Base-by-base conservation (phyloP, 1,139 yeast genomes). In the Sugiyamaella pinicola region DNA sequence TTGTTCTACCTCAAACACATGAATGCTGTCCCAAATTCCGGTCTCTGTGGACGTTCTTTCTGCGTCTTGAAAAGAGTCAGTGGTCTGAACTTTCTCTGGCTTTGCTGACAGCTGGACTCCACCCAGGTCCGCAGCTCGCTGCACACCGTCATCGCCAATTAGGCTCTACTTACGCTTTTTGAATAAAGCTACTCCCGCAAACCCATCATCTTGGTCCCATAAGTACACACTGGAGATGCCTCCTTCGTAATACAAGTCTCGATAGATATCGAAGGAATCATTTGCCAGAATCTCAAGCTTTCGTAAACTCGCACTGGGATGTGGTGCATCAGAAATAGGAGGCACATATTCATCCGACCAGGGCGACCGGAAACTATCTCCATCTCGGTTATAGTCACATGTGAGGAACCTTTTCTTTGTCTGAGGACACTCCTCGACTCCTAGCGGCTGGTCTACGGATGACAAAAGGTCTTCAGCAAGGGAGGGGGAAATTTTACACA, bases 321-420 rank as follows among this genome's bases (percentile, higher is more conserved):
- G 82, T 4, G 95, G 93, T 1, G 81, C 90, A 33, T 80, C 85
- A 12, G 74, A 72, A n/a, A 72, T 65, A 18, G 81, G 67, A 0
- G 96, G 96, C 59, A 79, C 83, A 70, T 87, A 93, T 59, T 79
- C 77, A 66, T 89, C 89, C 28, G 90, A 79, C 91, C 95, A 91
- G 2, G 99, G 99, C 0, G 96, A 87, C 62, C 98, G 79, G 72
- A 80, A 87, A 29, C 93, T 84, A 69, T 93, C 98, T 5, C 96
- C 93, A 65, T 93, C 99, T 60, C 99, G 78, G 70, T 93, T 93
- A 69, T 91, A 93, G 68, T 93, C 99, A 71, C 99, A 93, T 52
- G 93, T 82, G 58, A 93, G 76, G 68, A 77, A 93, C 56, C 80
- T 79, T 68, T 85, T 86, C 18, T 87, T 87, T 7, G 82, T 69